Evolutionary conservation across 2,329 filamentous ascomycete genomes (phyloP), one percentile per base, ranked within the genome.

Genomic region (Cladosporium sp.): DNA sequence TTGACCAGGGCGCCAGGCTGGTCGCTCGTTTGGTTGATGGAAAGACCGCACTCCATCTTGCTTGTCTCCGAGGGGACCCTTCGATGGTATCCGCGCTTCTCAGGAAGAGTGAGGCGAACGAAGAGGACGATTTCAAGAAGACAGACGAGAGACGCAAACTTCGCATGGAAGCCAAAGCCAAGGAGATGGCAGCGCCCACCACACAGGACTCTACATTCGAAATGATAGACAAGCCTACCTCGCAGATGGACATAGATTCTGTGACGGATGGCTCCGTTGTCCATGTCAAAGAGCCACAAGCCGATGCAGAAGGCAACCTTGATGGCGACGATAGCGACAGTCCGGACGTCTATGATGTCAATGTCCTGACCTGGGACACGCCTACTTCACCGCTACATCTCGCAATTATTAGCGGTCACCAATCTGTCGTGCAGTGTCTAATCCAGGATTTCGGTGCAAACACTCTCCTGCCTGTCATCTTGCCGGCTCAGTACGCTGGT

Each of bases 41-140:
- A 3, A 86, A 87, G 69, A 96, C 91, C 2, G 90, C 92, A 10
- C 82, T 96, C n/a, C 92, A 96, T 76, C 80, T 96, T 33, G 92
- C 92, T 21, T 90, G 91, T 21, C 84, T 87, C 53, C 84, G 89
- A 26, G 92, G 92, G 0, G 80, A 87, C 68, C 74, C 80, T 1
- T 86, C 89, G 21, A 93, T 95, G 68, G 83, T 95, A 69, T 88
- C 84, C 67, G 86, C 88, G 8, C 80, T 96, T 14, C 85, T 96
- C 74, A 82, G 87, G 37, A 92, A 88, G 79, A 95, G 91, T 72
- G 85, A 86, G 65, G 83, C 85, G 33, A 95, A 95, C 67, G 89
- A 93, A 74, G 88, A 88, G 66, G 84, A 86, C 29, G 83, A 88
- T 63, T 86, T 84, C 62, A 79, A 85, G 62, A 84, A 87, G 28